phyloP scores from a whole-genome alignment of 768 basidiomycete species.

The Lactifluus subvellereus region DNA sequence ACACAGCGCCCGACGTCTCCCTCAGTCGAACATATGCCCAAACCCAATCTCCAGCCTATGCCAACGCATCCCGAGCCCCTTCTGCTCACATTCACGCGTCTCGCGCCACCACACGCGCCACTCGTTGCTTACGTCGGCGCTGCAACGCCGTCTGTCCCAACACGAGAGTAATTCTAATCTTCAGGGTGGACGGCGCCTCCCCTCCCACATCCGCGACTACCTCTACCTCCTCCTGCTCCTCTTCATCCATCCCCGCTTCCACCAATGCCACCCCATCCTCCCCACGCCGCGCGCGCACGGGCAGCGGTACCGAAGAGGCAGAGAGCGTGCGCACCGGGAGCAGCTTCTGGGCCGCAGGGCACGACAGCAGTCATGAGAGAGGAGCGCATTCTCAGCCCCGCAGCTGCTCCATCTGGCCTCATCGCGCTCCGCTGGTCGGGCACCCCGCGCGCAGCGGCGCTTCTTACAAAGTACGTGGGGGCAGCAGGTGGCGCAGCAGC shows the following conservation, averaged over 20 bases:
- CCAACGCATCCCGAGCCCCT: constrained; percentile 68
- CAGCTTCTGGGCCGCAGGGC: constrained; percentile 66
- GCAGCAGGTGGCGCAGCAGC: constrained; percentile 6
- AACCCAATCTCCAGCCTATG: constrained; percentile 50
- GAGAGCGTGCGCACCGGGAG: constrained; percentile 57
- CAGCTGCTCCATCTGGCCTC: constrained; percentile 24
- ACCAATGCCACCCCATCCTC: background rate
- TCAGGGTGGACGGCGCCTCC: constrained; percentile 68
- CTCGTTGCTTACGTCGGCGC: constrained; percentile 80
- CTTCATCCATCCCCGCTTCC: constrained; percentile 19
- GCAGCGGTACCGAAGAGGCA: constrained; percentile 20
- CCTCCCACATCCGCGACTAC: constrained; percentile 26
- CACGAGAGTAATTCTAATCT: constrained; percentile 80
- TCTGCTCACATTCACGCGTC: constrained; percentile 62
- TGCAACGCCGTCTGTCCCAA: constrained; percentile 74
- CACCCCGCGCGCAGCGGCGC: constrained; percentile 16
- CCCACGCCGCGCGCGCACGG: background rate
- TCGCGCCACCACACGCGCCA: constrained; percentile 66
- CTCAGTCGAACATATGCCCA: constrained; percentile 68
- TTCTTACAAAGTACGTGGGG: background rate
- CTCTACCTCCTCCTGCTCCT: constrained; percentile 23
- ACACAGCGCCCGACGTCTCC: constrained; percentile 53
- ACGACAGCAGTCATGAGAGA: constrained; percentile 45
- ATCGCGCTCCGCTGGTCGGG: constrained; percentile 15
- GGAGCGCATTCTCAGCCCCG: constrained; percentile 44